phyloP scores from a whole-genome alignment of 108 stramenopile genomes.

The Pinguiococcus pyrenoidosus region DNA sequence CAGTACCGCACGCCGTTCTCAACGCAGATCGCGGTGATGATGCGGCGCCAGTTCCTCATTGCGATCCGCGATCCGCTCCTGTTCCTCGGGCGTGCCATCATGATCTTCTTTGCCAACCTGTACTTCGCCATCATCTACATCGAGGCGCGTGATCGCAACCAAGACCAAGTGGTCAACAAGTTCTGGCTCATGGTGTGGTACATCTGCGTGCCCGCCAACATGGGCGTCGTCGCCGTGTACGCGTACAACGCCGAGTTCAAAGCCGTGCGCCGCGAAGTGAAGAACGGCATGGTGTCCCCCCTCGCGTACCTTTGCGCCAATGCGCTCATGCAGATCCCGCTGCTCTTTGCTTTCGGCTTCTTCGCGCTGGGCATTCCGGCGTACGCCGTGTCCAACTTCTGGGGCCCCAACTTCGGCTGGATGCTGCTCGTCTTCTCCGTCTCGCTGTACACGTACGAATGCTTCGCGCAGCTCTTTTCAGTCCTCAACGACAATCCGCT shows the following conservation, averaged over 20 bases:
- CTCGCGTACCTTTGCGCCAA: constrained; percentile 19
- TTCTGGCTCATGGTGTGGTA: constrained; percentile 2
- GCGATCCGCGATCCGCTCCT: background rate
- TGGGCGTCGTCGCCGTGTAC: constrained; percentile 28
- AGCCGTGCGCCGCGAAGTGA: constrained; percentile 15
- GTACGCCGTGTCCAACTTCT: constrained; percentile 7
- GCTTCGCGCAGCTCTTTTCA: constrained; percentile 20
- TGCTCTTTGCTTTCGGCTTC: constrained; percentile 25
- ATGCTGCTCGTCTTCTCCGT: constrained; percentile 1
- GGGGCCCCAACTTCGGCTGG: background rate
- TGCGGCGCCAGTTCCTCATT: background rate
- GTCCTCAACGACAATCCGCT: constrained; percentile 23
- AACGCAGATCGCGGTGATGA: background rate
- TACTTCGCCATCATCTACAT: constrained; percentile 12
- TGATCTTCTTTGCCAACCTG: background rate
- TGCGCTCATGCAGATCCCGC: constrained; percentile 19
- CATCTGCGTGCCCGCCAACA: constrained; percentile 15
- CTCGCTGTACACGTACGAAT: constrained; percentile 12
- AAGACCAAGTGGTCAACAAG: constrained; percentile 1
- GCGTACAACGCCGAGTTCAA: constrained; percentile 30
- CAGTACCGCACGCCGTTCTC: background rate
- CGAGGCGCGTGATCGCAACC: constrained; percentile 4
- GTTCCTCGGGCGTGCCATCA: background rate
- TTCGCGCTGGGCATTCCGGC: constrained; percentile 14
- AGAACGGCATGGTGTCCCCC: constrained; percentile 27